Evolutionary conservation across 1,284 basidiomycete genomes (phyloP), one percentile per base, ranked within the genome.

Genomic region (Cerioporus squamosus): DNA sequence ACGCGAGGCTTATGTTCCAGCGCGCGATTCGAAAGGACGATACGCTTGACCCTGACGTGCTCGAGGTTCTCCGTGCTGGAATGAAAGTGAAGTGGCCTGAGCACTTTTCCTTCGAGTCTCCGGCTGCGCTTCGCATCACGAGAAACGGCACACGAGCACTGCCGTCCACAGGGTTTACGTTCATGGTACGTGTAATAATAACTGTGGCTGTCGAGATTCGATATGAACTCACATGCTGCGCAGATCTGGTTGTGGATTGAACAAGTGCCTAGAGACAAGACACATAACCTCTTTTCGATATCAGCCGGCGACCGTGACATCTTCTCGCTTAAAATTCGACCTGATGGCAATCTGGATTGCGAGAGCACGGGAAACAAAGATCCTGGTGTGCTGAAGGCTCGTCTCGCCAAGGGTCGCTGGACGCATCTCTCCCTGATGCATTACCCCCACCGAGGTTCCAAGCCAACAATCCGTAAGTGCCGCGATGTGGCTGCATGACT

Each of bases 211-310:
- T 18, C 22, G 33, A 24, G 58, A 50, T 74, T 65, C 17, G 48
- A 50, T 44, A 24, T 42, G 15, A 42, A 42, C 33, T 10, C 42
- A 44, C 9, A 48, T 24, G 50, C 20, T 29, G 14, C 60, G 51
- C 52, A 91, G 90, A 75, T 83, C 22, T 92, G 90, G 90, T 68
- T 88, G 2, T 87, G 85, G 79, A 75, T 91, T 17, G 86, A 88
- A 58, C 76, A 74, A 40, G 72, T 86, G 40, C 86, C 89, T 2
- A 68, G 72, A 15, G 67, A 70, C 15, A 62, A 68, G 42, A 65
- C 76, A 3, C 79, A 82, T 57, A 68, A 70, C 5, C 60, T 89
- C 42, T 86, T 87, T 66, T 72, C 74, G 4, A 75, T 82, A 29
- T 74, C 75, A 26, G 66, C 78, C 3, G 70, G 71, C 2, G 69